Evolutionary conservation across 768 basidiomycete species (phyloP).

Genomic region (Filobasidium floriforme): DNA sequence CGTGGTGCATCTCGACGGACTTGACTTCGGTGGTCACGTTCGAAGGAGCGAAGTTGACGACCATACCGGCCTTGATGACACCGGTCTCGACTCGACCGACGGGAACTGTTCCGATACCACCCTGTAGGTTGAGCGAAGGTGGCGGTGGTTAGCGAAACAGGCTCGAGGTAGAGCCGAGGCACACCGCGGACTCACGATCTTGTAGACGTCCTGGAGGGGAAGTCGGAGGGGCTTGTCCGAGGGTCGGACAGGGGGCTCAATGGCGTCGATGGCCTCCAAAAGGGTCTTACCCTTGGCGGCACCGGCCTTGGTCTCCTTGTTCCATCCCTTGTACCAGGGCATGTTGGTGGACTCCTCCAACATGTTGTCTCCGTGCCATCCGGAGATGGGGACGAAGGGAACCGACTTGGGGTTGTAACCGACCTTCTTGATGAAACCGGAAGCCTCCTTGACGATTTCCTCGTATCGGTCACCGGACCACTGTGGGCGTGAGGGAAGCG

Average conservation of each 20-base stretch:
- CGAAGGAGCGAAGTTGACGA: conserved; percentile 90
- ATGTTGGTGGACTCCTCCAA: conserved; percentile 97
- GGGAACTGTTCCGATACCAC: conserved; percentile 99
- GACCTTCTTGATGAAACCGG: conserved; percentile 98
- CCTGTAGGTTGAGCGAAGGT: conserved; percentile 36
- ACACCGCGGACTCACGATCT: conserved; percentile 53
- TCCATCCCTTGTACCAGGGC: conserved; percentile 99
- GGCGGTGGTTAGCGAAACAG: neutral
- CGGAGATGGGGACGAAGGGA: conserved; percentile 98
- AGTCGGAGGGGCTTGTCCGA: conserved; percentile 99
- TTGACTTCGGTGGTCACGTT: conserved; percentile 99
- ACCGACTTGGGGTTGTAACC: conserved; percentile 99
- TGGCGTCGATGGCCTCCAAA: conserved; percentile 98
- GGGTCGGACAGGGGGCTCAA: conserved; percentile 92
- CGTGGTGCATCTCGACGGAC: conserved; percentile 53
- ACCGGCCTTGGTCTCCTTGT: conserved; percentile 90
- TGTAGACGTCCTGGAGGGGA: conserved; percentile 99
- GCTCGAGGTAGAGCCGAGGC: neutral
- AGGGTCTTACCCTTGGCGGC: conserved; percentile 96
- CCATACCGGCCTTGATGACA: conserved; percentile 99
- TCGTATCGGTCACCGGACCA: conserved; percentile 99
- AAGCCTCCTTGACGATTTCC: conserved; percentile 98
- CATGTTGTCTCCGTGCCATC: conserved; percentile 99
- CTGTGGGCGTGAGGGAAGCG: conserved; percentile 48
- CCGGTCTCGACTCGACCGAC: conserved; percentile 99